Evolutionary conservation across 371 early-diverging fungal species (phyloP), one percentile per base, ranked within the genome.

Genomic region (Cladochytrium tenue): DNA sequence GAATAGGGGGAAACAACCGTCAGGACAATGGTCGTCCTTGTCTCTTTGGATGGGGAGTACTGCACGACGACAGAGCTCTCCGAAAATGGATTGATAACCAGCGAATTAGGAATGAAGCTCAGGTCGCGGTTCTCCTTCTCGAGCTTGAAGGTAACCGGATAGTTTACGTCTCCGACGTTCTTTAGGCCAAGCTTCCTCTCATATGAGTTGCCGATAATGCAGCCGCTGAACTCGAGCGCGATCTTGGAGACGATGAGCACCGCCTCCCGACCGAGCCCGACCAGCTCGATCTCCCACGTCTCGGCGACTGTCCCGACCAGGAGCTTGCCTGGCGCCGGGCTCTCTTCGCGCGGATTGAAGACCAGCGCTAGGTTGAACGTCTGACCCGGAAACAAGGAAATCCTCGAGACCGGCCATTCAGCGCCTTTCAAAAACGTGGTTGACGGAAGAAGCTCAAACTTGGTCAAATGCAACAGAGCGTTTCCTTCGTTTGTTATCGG

Each of bases 401-500:
- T 67, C 28, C 81, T 31, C 20, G 52, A 7, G 10, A 60, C 60
- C 1, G 86, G 86, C 86, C 86, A 86, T 32, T 77, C 78, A 25
- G 67, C 43, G 2, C 83, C 84, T 51, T 71, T 76, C 60, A 77
- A 80, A 67, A 84, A 86, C 4, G 84, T 81, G 51, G 79, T 78
- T 20, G 79, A 80, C 35, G 83, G 79, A 32, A 67, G 55, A 15
- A 86, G 56, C 30, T 80, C 81, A 62, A 86, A 86, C 28, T 76
- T 58, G 5, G 74, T 74, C 55, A 86, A 62, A 62, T 86, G 85
- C 32, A 86, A 64, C 1, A 84, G 70, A 2, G 86, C 86, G 60
- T 78, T 86, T 27, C 86, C 86, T 66, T 86, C 86, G 66, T 84
- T 86, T n/a, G 72, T 68, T 43, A 86, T 80, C 0, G 86, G 86